Conservation (phyloP, 2,329 filamentous ascomycete genomes). For the Akanthomyces muscarius region DNA sequence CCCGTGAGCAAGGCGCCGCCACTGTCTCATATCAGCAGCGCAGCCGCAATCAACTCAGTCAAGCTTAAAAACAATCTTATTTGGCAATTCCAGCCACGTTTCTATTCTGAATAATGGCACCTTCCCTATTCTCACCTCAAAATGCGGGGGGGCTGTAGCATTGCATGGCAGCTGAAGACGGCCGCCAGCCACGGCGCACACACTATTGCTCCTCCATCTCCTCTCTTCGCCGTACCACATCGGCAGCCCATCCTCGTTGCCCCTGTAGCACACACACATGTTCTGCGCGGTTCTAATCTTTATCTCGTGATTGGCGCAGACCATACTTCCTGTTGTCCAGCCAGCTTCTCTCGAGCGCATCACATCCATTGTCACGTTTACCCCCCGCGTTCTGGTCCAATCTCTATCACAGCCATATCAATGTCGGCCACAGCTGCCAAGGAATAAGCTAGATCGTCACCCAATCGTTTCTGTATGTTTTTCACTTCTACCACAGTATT, state of each 20-base stretch:
- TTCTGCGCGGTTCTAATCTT: constrained; percentile 27
- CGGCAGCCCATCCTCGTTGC: too few relatives aligned
- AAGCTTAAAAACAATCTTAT: background rate
- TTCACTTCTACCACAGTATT: too few relatives aligned
- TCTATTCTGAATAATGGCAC: background rate
- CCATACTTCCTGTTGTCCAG: constrained; percentile 68
- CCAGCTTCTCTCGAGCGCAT: constrained; percentile 66
- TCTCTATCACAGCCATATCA: too few relatives aligned
- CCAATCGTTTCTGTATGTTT: too few relatives aligned
- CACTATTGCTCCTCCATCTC: background rate
- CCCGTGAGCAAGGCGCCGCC: background rate
- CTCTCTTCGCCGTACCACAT: constrained; percentile 22
- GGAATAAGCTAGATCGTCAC: too few relatives aligned
- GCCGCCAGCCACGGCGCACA: background rate
- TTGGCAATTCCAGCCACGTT: background rate
- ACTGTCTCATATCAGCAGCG: background rate
- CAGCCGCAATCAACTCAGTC: background rate
- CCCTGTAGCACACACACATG: too few relatives aligned
- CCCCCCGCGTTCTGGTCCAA: too few relatives aligned
- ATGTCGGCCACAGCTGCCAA: too few relatives aligned
- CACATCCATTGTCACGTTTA: constrained; percentile 33
- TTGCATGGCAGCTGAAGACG: constrained; percentile 13
- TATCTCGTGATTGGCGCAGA: constrained; percentile 64
- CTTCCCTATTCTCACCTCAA: background rate
- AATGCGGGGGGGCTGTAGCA: constrained; percentile 11